These are phyloP conservation scores for Epichloe bromicola DNA, from an alignment of 2,329 filamentous ascomycete genomes.

Conservation along the genomic window DNA sequence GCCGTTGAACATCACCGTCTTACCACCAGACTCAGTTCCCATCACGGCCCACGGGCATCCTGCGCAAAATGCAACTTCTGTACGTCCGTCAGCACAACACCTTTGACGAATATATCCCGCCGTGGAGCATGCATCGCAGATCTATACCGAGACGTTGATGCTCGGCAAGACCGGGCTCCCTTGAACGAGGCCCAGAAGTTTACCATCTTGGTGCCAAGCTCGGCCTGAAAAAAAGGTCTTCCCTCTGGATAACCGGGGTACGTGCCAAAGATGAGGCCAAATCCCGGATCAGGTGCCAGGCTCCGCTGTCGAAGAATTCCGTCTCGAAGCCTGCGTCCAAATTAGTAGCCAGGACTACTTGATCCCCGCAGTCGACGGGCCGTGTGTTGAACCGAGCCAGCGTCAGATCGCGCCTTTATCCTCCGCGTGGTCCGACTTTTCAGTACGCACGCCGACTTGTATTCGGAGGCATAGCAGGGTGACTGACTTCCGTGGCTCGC, in stretches of 20 bases:
- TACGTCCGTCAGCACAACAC: background rate
- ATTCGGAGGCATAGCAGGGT: background rate
- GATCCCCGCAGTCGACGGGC: background rate
- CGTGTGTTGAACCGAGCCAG: background rate
- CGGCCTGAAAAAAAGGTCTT: background rate
- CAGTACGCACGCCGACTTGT: conserved; percentile 1
- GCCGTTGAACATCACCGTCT: no score
- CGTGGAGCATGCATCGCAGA: no score
- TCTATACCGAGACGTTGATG: no score
- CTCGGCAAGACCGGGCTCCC: no score
- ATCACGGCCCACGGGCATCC: no score
- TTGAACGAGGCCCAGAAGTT: background rate
- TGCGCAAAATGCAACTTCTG: background rate
- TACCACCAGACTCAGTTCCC: no score
- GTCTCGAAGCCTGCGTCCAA: conserved; percentile 2
- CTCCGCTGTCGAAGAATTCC: background rate
- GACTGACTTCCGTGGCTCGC: background rate
- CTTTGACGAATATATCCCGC: no score
- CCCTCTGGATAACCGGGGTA: no score
- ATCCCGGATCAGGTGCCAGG: conserved; percentile 3
- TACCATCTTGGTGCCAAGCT: background rate
- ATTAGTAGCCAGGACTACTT: conserved; percentile 3
- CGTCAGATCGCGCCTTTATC: background rate
- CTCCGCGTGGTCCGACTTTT: background rate
- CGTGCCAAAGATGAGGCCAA: conserved; percentile 3